phyloP scores from a whole-genome alignment of 805 yeast genomes.

The Ogataea nitratoaversa region DNA sequence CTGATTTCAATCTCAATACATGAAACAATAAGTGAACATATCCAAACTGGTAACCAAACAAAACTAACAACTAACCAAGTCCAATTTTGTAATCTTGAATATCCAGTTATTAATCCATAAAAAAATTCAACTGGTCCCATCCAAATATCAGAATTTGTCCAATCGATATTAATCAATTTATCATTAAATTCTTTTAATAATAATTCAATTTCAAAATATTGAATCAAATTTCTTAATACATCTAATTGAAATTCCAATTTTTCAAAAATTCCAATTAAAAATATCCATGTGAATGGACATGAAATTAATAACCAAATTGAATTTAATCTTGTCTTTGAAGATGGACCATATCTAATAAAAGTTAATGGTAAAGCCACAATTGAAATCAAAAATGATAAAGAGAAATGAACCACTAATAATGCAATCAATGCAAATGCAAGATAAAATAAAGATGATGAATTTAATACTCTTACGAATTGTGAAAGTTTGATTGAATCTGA shows the following conservation, averaged over 20 bases:
- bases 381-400: slow-evolving; percentile 73
- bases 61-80: slow-evolving; percentile 72
- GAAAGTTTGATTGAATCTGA: slow-evolving; percentile 4
- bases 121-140: slow-evolving; percentile 40
- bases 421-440: slow-evolving; percentile 69
- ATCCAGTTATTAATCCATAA: slow-evolving; percentile 53
- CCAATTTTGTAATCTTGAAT: slow-evolving; percentile 74
- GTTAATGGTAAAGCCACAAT: slow-evolving; percentile 72
- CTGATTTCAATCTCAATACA: slow-evolving; percentile 17
- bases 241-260: slow-evolving; percentile 25
- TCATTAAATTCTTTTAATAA: slow-evolving; percentile 16
- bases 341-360: slow-evolving; percentile 41
- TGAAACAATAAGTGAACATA: slow-evolving; percentile 27
- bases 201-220: slow-evolving; percentile 21
- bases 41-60: slow-evolving; percentile 87
- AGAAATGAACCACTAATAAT: slow-evolving; percentile 75
- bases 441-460: slow-evolving; percentile 41
- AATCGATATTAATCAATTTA: slow-evolving; percentile 13
- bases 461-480: slow-evolving; percentile 22
- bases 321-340: slow-evolving; percentile 11
- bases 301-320: slow-evolving; percentile 26
- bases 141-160: slow-evolving; percentile 10
- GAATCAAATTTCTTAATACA: slow-evolving; percentile 27
- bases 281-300: slow-evolving; percentile 29
- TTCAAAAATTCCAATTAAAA: slow-evolving; percentile 24